Percentiles rank a stretch among this genome's conserved stretches.
These are phyloP conservation scores for Leishmania lainsoni DNA, from an alignment of 208 protist genomes.

Conservation along the genomic window DNA sequence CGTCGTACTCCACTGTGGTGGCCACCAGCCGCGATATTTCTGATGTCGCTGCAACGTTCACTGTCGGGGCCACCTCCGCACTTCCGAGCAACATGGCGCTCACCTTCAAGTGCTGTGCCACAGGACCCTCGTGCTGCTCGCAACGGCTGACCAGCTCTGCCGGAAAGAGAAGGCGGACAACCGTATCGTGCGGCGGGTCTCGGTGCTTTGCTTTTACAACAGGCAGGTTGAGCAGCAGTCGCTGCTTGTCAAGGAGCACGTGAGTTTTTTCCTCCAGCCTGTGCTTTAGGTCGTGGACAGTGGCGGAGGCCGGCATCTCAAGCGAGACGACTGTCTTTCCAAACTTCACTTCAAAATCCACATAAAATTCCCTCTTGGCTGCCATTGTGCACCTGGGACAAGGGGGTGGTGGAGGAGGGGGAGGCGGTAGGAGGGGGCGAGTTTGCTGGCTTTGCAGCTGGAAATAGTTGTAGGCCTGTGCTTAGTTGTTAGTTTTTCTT, in stretches of 20 bases:
- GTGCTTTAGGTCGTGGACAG: slow-evolving; percentile 54
- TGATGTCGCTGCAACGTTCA: slow-evolving; percentile 59
- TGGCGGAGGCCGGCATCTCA: slow-evolving; percentile 40
- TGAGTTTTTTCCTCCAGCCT: slow-evolving; percentile 43
- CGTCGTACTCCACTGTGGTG: slow-evolving; percentile 68
- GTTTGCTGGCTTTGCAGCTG: not conserved
- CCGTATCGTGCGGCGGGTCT: slow-evolving; percentile 29
- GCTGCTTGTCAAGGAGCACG: slow-evolving; percentile 56
- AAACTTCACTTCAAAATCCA: slow-evolving; percentile 40
- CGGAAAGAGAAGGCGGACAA: slow-evolving; percentile 46
- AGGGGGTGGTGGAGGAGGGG: not conserved
- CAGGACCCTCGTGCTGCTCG: slow-evolving; percentile 20
- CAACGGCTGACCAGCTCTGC: slow-evolving; percentile 20
- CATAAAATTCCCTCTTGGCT: slow-evolving; percentile 21
- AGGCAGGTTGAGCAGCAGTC: slow-evolving; percentile 68
- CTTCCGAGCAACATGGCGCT: slow-evolving; percentile 71
- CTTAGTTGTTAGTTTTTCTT: not conserved
- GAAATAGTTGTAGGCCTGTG: not conserved
- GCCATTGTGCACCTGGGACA: slow-evolving; percentile 2
- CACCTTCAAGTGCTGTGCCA: slow-evolving; percentile 49
- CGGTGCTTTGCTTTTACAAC: slow-evolving; percentile 54
- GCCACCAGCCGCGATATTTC: slow-evolving; percentile 71
- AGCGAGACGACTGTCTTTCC: slow-evolving; percentile 26
- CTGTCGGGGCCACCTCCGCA: slow-evolving; percentile 31
- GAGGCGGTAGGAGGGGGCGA: not conserved